Evolutionary conservation across 345 rosid species (phyloP).

Genomic region (Conringia planisiliqua): DNA sequence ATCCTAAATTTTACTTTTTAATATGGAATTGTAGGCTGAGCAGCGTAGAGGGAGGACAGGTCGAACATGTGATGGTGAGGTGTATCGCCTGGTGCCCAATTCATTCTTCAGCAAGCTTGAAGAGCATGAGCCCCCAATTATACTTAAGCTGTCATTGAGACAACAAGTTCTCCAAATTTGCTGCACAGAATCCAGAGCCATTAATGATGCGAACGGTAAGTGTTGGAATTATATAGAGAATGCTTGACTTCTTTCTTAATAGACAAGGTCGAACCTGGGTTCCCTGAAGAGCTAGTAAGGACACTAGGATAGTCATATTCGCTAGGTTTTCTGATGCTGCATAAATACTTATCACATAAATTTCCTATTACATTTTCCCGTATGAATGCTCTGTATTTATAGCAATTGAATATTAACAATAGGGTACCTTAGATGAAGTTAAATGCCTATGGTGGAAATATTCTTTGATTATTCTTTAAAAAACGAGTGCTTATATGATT

Average conservation of each 20-base stretch:
- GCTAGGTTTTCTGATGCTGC: constrained; percentile 6
- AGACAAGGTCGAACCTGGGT: neutral
- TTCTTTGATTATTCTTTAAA: neutral
- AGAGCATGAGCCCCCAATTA: constrained; percentile 69
- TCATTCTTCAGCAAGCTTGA: constrained; percentile 67
- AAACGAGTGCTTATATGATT: neutral
- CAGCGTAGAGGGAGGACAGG: constrained; percentile 97
- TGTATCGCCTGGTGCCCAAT: constrained; percentile 79
- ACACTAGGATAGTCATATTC: constrained; percentile 3
- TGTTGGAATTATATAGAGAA: neutral
- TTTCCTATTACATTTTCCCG: neutral
- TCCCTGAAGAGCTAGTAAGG: constrained; percentile 9
- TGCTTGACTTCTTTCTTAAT: neutral
- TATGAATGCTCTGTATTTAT: constrained; percentile 6
- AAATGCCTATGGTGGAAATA: constrained; percentile 2
- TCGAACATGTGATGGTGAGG: constrained; percentile 91
- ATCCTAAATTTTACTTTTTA: neutral
- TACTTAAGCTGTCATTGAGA: constrained; percentile 73
- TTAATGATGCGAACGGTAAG: constrained; percentile 86
- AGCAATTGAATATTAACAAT: constrained; percentile 5
- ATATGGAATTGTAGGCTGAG: constrained; percentile 62
- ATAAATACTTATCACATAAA: neutral
- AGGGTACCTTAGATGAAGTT: constrained; percentile 6
- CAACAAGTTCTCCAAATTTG: constrained; percentile 80
- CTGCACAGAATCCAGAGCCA: constrained; percentile 78